Evolutionary conservation across 1,284 basidiomycete genomes (phyloP).

Genomic region (Afroboletus lepidellus): DNA sequence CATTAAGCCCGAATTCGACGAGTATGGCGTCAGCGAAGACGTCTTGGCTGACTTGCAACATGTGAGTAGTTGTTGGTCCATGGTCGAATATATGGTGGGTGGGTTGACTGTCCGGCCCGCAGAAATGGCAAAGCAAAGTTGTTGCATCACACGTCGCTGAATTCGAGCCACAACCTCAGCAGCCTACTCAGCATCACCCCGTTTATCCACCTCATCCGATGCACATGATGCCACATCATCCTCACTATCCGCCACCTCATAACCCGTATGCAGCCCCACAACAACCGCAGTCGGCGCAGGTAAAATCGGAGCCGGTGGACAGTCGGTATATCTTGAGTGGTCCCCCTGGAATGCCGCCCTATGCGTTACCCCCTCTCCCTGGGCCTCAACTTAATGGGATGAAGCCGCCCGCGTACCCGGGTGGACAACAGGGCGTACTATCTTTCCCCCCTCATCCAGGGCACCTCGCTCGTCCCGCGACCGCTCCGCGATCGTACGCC

Average conservation of each 20-base stretch:
- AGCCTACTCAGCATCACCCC: conserved; percentile 46
- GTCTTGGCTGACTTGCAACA: conserved; percentile 86
- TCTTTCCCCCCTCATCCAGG: conserved; percentile 53
- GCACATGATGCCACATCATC: conserved; percentile 49
- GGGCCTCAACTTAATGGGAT: conserved; percentile 57
- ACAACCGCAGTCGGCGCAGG: conserved; percentile 38
- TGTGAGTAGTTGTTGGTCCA: conserved; percentile 50
- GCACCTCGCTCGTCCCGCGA: conserved; percentile 37
- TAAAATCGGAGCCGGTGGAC: conserved; percentile 70
- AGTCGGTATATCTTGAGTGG: conserved; percentile 56
- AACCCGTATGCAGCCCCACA: conserved; percentile 45
- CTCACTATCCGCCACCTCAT: conserved; percentile 43
- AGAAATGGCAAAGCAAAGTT: conserved; percentile 96
- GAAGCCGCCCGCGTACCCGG: conserved; percentile 46
- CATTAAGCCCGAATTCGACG: conserved; percentile 94
- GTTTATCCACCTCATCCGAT: conserved; percentile 51
- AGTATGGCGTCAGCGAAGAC: conserved; percentile 92
- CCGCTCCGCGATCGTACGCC: conserved; percentile 27
- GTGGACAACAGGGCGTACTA: conserved; percentile 54
- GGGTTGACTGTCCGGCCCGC: conserved; percentile 18
- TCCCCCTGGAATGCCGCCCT: conserved; percentile 41
- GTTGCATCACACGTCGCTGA: conserved; percentile 92
- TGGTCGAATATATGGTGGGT: conserved; percentile 5
- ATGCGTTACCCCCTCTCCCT: conserved; percentile 60
- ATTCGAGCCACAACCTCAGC: conserved; percentile 66